Evolutionary conservation across 176 grass and related monocot species (phyloP), one percentile per base, ranked within the genome.

Genomic region (Calamus simplicifolius): DNA sequence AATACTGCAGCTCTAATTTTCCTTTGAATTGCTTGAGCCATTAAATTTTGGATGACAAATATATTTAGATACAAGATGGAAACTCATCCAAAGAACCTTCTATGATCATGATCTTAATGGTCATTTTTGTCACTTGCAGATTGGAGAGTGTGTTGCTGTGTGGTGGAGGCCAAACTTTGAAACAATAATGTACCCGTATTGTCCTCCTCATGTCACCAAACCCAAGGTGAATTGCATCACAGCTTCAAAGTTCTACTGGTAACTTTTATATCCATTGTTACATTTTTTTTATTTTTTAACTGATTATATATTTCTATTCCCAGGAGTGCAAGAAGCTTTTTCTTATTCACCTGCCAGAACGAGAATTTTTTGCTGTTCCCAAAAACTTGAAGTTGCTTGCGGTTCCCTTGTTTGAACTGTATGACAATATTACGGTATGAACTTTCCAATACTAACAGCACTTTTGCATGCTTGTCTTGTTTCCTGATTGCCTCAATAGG

Each of bases 81-180:
- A 43, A 43, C 35, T 43, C 35, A 43, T 43, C 35, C 35, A 43
- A 43, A 43, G 35, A 43, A 43, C 35, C 35, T 43, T 43, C 8
- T 13, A 43, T 43, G 35, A 43, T 43, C 8, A 10, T 43, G 35
- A 43, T 12, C 8, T 43, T 10, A 12, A 10, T 43, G 3, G 17
- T 8, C 14, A 25, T 30, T 63, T 27, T 10, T 66, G 35, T 13
- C 4, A 68, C 27, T 80, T 85, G 54, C 69, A 98, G 93, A 76
- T 98, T 74, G 93, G 88, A 68, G 94, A 98, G 75, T 93, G 87
- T 71, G 94, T 93, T 93, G 94, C 81, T 58, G 84, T 85, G n/a
- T 98, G 94, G 88, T 98, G 94, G 94, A 92, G 94, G 70, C 88
- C 94, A 29, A 98, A 98, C 75, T 98, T 98, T 71, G 88, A 98